phyloP scores from a whole-genome alignment of 2,329 filamentous ascomycete genomes.

The Diplocarpon mali region DNA sequence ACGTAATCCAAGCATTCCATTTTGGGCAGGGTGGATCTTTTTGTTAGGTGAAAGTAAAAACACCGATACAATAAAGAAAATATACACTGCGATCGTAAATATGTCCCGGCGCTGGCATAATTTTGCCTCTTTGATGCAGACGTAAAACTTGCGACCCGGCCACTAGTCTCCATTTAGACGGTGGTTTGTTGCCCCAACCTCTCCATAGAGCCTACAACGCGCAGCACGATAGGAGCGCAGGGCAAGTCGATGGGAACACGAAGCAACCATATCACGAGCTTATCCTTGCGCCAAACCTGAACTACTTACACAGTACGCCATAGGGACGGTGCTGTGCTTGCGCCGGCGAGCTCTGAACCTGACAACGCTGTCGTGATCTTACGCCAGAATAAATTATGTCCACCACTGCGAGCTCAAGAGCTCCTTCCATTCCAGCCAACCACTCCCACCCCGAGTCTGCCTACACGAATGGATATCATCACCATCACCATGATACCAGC shows the following conservation, averaged over 20 bases:
- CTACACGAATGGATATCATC: constrained; percentile 28
- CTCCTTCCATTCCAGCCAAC: constrained; percentile 28
- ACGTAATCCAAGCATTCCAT: too few relatives aligned
- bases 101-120: too few relatives aligned
- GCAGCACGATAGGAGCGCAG: constrained; percentile 8
- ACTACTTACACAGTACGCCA: background rate
- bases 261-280: constrained; percentile 3
- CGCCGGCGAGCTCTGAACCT: constrained; percentile 15
- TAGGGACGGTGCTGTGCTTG: constrained; percentile 14
- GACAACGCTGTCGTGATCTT: background rate
- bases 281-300: constrained; percentile 8
- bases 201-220: background rate
- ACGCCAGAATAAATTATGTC: constrained; percentile 22
- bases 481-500: constrained; percentile 32
- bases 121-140: too few relatives aligned
- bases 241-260: constrained; percentile 7
- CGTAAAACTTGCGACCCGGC: constrained; percentile 4
- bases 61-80: too few relatives aligned
- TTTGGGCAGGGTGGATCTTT: too few relatives aligned
- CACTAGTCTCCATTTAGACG: constrained; percentile 10
- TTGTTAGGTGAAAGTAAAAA: too few relatives aligned
- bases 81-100: too few relatives aligned
- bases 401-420: constrained; percentile 27
- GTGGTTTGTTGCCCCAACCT: constrained; percentile 11
- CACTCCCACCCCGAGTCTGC: constrained; percentile 22